Base-by-base conservation (phyloP, 1,139 yeast species). In the Lodderomyces elongisporus region DNA sequence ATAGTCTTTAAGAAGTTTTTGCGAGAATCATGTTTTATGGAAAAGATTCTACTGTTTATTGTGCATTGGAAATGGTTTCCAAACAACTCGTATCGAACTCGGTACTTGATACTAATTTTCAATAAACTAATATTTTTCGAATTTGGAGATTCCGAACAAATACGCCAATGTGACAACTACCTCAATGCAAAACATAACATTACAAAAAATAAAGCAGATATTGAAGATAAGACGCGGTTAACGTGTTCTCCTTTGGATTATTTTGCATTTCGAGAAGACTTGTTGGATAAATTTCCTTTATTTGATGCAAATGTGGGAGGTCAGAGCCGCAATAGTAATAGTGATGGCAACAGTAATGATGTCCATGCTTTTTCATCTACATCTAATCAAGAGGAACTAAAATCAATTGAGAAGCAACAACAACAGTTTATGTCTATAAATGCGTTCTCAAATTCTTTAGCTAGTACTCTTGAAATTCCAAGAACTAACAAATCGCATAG, bases 191-290 rank as follows among this genome's bases (percentile, higher is more conserved):
- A 60, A 27, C 73, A 71, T 42, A 58, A 62, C 1, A 56, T 80
- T 16, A 58, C 62, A 17, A 56, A 57, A 30, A 60, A 62, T 23
- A 46, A 49, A 3, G 41, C 43, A 21, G 49, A 44, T 23, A 17
- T 38, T 12, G 38, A 45, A 3, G 46, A 38, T 27, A 16, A 39
- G 7, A 39, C 45, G 2, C 46, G 38, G 28, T 55, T 77, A 30
- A 62, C 69, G 0, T 77, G 87, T 23, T 78, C 95, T 2, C 91
- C 95, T 0, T 58, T 87, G 22, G 95, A 87, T 46, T 88, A 85
- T 52, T 79, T 77, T 51, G 78, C 85, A 4, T 85, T 84, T 49
- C 68, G 87, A 40, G 84, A 82, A 41, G 95, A 87, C 44, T 56
- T 88, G 5, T 57, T 70, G 3, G 76, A 88, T 16, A 72, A 94